Conservation (phyloP, 2,329 filamentous ascomycete genomes). For the Pleoardoris graminearum region DNA sequence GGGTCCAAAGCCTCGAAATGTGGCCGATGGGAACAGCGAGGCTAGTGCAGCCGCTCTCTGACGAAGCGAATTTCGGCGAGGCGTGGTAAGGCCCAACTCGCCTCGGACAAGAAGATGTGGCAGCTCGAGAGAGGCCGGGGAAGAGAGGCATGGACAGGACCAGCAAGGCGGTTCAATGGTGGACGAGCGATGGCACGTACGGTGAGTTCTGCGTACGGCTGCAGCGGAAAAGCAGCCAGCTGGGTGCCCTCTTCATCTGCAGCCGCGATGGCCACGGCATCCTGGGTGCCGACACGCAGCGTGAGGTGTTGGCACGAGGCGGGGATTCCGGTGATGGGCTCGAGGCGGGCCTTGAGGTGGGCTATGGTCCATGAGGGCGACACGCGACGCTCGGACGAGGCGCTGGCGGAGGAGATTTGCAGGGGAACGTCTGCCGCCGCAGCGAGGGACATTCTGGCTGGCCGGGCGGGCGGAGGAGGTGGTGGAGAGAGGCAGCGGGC, state of each 20-base stretch:
- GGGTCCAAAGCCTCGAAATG: too few relatives aligned
- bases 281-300: conserved; percentile 67
- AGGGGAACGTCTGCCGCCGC: conserved; percentile 74
- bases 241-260: conserved; percentile 71
- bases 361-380: conserved; percentile 89
- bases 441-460: conserved; percentile 32
- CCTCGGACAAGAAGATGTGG: too few relatives aligned
- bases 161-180: too few relatives aligned
- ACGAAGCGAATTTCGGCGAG: too few relatives aligned
- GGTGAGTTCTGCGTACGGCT: conserved; percentile 76
- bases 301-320: conserved; percentile 75
- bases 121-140: too few relatives aligned
- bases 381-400: conserved; percentile 84
- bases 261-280: conserved; percentile 67
- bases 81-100: too few relatives aligned
- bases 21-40: too few relatives aligned
- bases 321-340: conserved; percentile 90
- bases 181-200: conserved; percentile 71
- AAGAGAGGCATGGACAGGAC: too few relatives aligned
- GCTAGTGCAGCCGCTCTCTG: too few relatives aligned
- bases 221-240: conserved; percentile 67
- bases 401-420: conserved; percentile 73
- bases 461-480: not conserved
- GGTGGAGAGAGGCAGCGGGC: not conserved
- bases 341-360: conserved; percentile 82